phyloP scores from a whole-genome alignment of 2,329 filamentous ascomycete species.

The Claviceps pazoutovae region DNA sequence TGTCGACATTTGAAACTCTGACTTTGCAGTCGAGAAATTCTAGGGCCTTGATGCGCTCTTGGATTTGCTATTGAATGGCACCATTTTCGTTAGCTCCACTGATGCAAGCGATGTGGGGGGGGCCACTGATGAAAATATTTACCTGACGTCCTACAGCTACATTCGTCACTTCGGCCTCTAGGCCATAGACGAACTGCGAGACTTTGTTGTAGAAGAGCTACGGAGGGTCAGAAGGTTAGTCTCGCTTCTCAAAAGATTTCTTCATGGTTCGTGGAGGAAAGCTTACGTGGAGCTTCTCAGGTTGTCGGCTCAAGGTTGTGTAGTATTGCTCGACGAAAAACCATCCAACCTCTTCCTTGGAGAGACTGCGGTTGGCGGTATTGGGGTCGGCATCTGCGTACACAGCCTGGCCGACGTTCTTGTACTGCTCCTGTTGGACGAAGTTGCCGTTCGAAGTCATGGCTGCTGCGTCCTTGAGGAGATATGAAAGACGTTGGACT shows the following conservation, averaged over 20 bases:
- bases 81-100: constrained; percentile 5
- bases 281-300: constrained; percentile 77
- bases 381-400: constrained; percentile 20
- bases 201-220: constrained; percentile 91
- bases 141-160: constrained; percentile 83
- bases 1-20: constrained; percentile 93
- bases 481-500: constrained; percentile 3
- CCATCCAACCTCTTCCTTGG: constrained; percentile 95
- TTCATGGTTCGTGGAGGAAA: constrained; percentile 6
- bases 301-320: constrained; percentile 85
- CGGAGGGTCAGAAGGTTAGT: not conserved
- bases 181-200: constrained; percentile 86
- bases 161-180: constrained; percentile 75
- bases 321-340: constrained; percentile 99
- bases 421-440: constrained; percentile 30
- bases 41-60: constrained; percentile 83
- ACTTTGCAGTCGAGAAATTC: constrained; percentile 98
- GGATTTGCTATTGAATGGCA: constrained; percentile 55
- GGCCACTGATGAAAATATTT: constrained; percentile 5
- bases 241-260: not conserved
- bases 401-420: constrained; percentile 24
- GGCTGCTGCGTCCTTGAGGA: constrained; percentile 11
- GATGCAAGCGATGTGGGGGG: not conserved
- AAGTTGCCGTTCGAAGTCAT: constrained; percentile 47
- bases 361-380: constrained; percentile 33